Evolutionary conservation across 1,284 basidiomycete species (phyloP).

Genomic region (Microbotryomycetes sp.): DNA sequence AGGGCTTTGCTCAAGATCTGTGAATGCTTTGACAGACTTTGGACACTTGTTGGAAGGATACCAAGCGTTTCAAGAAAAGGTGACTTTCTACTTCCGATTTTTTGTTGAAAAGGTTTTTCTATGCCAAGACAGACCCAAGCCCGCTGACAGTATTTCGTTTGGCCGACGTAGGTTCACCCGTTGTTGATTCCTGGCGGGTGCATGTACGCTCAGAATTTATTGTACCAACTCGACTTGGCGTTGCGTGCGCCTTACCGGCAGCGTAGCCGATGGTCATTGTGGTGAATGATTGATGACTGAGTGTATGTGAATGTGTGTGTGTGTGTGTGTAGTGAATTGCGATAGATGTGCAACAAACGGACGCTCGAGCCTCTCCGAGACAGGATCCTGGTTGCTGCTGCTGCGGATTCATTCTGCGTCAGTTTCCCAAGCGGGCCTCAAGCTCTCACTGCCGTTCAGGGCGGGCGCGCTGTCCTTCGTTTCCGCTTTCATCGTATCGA

Average conservation of each 20-base stretch:
- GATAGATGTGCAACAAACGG: too few species aligned
- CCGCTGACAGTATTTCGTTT: too few species aligned
- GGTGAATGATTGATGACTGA: not conserved
- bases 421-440: too few species aligned
- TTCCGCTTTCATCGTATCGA: too few species aligned
- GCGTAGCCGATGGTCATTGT: not conserved
- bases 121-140: too few species aligned
- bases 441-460: too few species aligned
- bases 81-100: not conserved
- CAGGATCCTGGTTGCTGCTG: too few species aligned
- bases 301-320: not conserved
- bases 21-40: constrained; percentile 26
- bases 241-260: not conserved
- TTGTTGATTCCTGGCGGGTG: constrained; percentile 26
- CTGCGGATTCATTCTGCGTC: too few species aligned
- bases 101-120: too few species aligned
- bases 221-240: constrained; percentile 32
- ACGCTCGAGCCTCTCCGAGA: not conserved
- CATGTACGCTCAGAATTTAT: constrained; percentile 25
- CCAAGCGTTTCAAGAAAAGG: constrained; percentile 30
- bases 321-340: not conserved
- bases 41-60: constrained; percentile 27
- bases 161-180: constrained; percentile 19
- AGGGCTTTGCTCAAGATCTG: too few species aligned
- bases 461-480: too few species aligned